Evolutionary conservation across 495 filamentous ascomycete species (phyloP).

Genomic region (Hamigera avellanea): DNA sequence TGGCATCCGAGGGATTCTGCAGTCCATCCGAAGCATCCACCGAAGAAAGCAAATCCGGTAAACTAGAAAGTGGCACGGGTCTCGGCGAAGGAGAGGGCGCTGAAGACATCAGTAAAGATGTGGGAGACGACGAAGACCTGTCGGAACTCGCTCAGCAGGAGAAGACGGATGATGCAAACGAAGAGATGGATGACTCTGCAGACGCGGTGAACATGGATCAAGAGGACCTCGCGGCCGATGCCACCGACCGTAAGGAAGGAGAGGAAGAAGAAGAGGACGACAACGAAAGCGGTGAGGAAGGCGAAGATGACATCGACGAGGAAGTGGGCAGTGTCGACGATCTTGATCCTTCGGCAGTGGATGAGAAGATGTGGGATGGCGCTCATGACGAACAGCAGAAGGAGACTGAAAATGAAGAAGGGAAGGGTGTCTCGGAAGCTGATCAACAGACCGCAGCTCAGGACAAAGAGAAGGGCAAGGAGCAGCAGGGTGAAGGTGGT

Average conservation of each 20-base stretch:
- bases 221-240: slow-evolving; percentile 53
- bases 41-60: slow-evolving; percentile 52
- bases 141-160: slow-evolving; percentile 80
- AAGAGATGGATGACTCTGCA: slow-evolving; percentile 55
- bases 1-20: slow-evolving; percentile 82
- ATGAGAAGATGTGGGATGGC: slow-evolving; percentile 98
- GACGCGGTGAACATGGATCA: slow-evolving; percentile 95
- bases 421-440: slow-evolving; percentile 49
- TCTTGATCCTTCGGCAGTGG: slow-evolving; percentile 74
- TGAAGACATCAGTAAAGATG: slow-evolving; percentile 95
- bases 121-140: slow-evolving; percentile 85
- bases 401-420: slow-evolving; percentile 66
- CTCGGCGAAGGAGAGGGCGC: slow-evolving; percentile 92
- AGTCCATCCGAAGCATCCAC: slow-evolving; percentile 67
- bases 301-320: slow-evolving; percentile 67
- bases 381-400: slow-evolving; percentile 66
- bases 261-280: slow-evolving; percentile 58
- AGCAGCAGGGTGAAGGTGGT: slow-evolving; percentile 29
- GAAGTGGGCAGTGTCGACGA: slow-evolving; percentile 84
- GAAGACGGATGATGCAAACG: slow-evolving; percentile 46
- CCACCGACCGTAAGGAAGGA: slow-evolving; percentile 46
- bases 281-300: slow-evolving; percentile 34
- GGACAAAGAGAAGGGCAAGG: slow-evolving; percentile 40
- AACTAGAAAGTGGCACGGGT: slow-evolving; percentile 85
- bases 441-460: slow-evolving; percentile 53